Evolutionary conservation across 2,329 filamentous ascomycete species (phyloP).

Genomic region (Colletotrichum tamarilloi): DNA sequence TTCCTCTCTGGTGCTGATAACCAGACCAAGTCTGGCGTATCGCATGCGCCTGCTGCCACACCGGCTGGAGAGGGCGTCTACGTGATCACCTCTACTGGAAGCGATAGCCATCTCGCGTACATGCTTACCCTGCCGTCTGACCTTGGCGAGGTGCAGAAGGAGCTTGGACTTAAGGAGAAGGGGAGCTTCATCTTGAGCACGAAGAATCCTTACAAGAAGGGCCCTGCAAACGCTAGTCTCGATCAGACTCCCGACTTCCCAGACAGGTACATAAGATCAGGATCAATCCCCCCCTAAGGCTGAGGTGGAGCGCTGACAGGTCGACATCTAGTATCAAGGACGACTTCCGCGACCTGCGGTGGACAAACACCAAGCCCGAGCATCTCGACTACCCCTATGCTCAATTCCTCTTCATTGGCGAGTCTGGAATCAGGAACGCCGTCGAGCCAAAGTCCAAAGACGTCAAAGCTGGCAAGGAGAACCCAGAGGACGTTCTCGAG

Average conservation of each 20-base stretch:
- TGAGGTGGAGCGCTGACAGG: slow-evolving; percentile 2
- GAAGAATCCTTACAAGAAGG: slow-evolving; percentile 80
- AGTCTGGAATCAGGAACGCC: slow-evolving; percentile 68
- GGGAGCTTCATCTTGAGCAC: slow-evolving; percentile 84
- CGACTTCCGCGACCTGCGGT: slow-evolving; percentile 78
- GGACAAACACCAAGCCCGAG: slow-evolving; percentile 78
- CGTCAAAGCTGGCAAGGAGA: slow-evolving; percentile 68
- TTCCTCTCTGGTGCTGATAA: slow-evolving; percentile 78
- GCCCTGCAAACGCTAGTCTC: slow-evolving; percentile 72
- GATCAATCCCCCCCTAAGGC: neutral
- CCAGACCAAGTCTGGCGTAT: slow-evolving; percentile 80
- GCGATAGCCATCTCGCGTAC: slow-evolving; percentile 82
- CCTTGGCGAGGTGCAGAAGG: slow-evolving; percentile 77
- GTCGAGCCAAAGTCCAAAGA: slow-evolving; percentile 66
- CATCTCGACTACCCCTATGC: slow-evolving; percentile 80
- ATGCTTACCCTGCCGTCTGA: slow-evolving; percentile 79
- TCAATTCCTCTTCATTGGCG: slow-evolving; percentile 84
- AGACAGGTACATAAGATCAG: neutral
- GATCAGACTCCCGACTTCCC: slow-evolving; percentile 71
- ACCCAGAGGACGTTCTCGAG: slow-evolving; percentile 77
- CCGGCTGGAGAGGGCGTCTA: slow-evolving; percentile 90
- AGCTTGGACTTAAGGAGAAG: slow-evolving; percentile 76
- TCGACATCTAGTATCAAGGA: slow-evolving; percentile 66
- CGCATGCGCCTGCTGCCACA: slow-evolving; percentile 75
- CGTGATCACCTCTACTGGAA: slow-evolving; percentile 77